Percentiles rank a stretch among this genome's conserved stretches.
Evolutionary conservation across 1,284 basidiomycete species (phyloP).

Genomic region (Cerrena zonata): DNA sequence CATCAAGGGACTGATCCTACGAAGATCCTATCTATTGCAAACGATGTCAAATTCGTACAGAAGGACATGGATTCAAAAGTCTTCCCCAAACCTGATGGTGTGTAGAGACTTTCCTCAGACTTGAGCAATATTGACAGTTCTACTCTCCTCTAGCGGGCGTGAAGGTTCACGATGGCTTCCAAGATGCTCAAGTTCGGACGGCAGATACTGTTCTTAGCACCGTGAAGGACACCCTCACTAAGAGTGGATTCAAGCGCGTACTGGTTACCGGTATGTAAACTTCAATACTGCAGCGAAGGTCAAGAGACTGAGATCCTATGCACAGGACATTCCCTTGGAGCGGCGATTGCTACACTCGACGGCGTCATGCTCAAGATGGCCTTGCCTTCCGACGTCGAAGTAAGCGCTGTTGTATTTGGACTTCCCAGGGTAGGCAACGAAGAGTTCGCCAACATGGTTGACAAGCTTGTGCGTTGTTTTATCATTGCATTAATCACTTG

Average conservation of each 20-base stretch:
- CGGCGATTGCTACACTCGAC: slow-evolving; percentile 41
- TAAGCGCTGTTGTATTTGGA: slow-evolving; percentile 38
- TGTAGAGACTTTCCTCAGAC: slow-evolving; percentile 8
- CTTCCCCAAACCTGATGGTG: slow-evolving; percentile 32
- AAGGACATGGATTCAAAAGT: slow-evolving; percentile 33
- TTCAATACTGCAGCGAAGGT: too few relatives aligned
- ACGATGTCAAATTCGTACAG: slow-evolving; percentile 36
- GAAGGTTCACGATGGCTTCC: slow-evolving; percentile 42
- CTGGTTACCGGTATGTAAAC: slow-evolving; percentile 37
- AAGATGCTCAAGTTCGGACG: slow-evolving; percentile 39
- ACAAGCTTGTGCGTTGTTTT: slow-evolving; percentile 16
- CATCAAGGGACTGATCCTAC: slow-evolving; percentile 42
- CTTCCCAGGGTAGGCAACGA: slow-evolving; percentile 40
- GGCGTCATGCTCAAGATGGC: slow-evolving; percentile 36
- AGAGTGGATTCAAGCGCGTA: slow-evolving; percentile 33
- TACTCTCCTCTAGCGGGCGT: slow-evolving; percentile 18
- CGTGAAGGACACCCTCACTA: slow-evolving; percentile 31
- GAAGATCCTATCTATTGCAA: slow-evolving; percentile 38
- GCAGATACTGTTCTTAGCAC: slow-evolving; percentile 35
- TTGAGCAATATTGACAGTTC: not conserved
- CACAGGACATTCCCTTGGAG: slow-evolving; percentile 29
- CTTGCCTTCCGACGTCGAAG: slow-evolving; percentile 30
- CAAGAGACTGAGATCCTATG: slow-evolving; percentile 15
- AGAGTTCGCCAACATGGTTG: slow-evolving; percentile 40
- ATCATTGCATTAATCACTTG: not conserved